A percentile compares a stretch with the other conserved stretches of the same genome.
Conservation (phyloP, 2,329 filamentous ascomycete genomes). For the Phialophora tarda region DNA sequence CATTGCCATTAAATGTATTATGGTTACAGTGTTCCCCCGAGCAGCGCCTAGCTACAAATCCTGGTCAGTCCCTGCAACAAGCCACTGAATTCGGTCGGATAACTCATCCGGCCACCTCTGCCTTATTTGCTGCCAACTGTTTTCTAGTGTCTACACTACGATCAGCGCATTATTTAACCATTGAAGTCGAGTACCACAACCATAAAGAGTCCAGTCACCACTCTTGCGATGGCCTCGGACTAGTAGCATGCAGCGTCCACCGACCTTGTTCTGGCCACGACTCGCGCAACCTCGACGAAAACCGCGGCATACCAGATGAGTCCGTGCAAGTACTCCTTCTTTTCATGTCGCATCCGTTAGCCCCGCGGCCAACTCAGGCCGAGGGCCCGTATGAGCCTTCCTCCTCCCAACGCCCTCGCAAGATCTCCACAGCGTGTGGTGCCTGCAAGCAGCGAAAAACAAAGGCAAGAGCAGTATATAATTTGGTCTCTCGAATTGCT, state of each 20-base stretch:
- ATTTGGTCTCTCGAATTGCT: neutral
- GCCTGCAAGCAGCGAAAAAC: constrained; percentile 40
- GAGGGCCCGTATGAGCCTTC: constrained; percentile 3
- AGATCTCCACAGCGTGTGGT: constrained; percentile 40
- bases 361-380: constrained; percentile 29
- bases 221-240: neutral
- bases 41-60: constrained; percentile 12
- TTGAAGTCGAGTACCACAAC: neutral
- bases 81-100: neutral
- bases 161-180: neutral
- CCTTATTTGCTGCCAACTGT: constrained; percentile 9
- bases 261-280: neutral
- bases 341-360: constrained; percentile 37
- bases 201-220: neutral
- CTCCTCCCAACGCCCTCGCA: constrained; percentile 31
- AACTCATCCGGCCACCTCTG: constrained; percentile 13
- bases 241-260: constrained; percentile 4
- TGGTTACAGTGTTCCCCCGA: constrained; percentile 3
- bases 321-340: neutral
- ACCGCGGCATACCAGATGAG: constrained; percentile 7
- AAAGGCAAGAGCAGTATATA: constrained; percentile 22
- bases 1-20: neutral
- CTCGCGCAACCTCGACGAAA: neutral
- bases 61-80: constrained; percentile 1
- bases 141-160: neutral